These are phyloP conservation scores for Leptographium wingfieldii DNA, from an alignment of 2,329 filamentous ascomycete genomes.

Conservation along the genomic window DNA sequence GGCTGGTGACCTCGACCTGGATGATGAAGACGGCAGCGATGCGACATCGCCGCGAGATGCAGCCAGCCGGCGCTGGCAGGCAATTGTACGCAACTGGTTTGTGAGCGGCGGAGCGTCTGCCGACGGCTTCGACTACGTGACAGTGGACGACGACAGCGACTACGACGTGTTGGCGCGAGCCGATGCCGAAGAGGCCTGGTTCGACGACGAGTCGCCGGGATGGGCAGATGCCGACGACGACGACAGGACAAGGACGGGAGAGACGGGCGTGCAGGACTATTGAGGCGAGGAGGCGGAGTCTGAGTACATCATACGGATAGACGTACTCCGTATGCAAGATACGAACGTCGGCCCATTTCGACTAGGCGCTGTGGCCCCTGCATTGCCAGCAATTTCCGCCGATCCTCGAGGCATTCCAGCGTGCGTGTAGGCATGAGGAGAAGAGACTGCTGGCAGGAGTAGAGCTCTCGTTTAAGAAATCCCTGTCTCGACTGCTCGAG, in stretches of 20 bases:
- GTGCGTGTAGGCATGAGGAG: too few species aligned
- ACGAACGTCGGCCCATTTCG: background rate
- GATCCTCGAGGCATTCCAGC: background rate
- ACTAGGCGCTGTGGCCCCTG: background rate
- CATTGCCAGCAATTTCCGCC: background rate
- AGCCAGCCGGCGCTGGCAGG: conserved; percentile 55
- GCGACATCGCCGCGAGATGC: conserved; percentile 38
- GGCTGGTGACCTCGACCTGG: background rate
- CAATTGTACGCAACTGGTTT: conserved; percentile 63
- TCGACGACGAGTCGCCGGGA: conserved; percentile 63
- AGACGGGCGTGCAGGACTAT: conserved; percentile 63
- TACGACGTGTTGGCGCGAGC: conserved; percentile 50
- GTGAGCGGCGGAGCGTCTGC: conserved; percentile 51
- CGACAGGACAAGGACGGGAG: conserved; percentile 27
- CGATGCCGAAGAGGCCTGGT: conserved; percentile 63
- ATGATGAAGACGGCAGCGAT: conserved; percentile 25
- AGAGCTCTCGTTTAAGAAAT: too few species aligned
- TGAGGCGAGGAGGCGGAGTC: conserved; percentile 21
- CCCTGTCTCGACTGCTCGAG: too few species aligned
- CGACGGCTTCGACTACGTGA: conserved; percentile 62
- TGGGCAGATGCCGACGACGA: conserved; percentile 37
- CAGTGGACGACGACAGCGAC: conserved; percentile 59
- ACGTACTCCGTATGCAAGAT: background rate
- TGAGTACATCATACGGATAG: background rate
- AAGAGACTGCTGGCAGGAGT: too few species aligned